Conservation (phyloP, 1,284 basidiomycete genomes). For the Ganoderma lingzhi region DNA sequence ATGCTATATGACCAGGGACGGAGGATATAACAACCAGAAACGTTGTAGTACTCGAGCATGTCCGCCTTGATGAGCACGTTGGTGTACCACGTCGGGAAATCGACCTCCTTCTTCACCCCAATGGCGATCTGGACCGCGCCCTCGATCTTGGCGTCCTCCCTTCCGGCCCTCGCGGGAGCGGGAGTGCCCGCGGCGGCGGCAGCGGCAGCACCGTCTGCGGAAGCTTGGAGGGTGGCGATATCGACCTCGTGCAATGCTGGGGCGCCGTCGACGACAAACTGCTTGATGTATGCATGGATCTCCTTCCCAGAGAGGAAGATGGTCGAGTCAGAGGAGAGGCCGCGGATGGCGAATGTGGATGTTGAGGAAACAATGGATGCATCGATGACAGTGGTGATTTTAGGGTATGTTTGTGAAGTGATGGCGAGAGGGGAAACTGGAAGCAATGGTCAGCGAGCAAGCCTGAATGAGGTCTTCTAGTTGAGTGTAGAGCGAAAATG, state of each 20-base stretch:
- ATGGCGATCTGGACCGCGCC: conserved; percentile 92
- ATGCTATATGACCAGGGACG: conserved; percentile 98
- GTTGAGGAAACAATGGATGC: conserved; percentile 73
- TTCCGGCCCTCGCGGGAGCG: conserved; percentile 58
- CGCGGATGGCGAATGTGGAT: conserved; percentile 77
- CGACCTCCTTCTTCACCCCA: conserved; percentile 94
- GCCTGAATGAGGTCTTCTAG: not conserved
- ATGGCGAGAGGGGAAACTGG: conserved; percentile 84
- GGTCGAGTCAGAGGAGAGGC: conserved; percentile 74
- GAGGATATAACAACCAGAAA: conserved; percentile 98
- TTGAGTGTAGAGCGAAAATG: not conserved
- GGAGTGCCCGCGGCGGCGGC: conserved; percentile 46
- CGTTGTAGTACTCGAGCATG: conserved; percentile 99
- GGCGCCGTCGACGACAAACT: conserved; percentile 68
- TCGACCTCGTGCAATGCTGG: conserved; percentile 75
- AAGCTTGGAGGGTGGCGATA: conserved; percentile 69
- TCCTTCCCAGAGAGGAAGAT: conserved; percentile 82
- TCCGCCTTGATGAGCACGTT: conserved; percentile 98
- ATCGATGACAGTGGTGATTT: conserved; percentile 82
- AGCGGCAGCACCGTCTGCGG: conserved; percentile 47
- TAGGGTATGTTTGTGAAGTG: conserved; percentile 75
- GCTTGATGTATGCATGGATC: conserved; percentile 76
- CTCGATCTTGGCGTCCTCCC: conserved; percentile 84
- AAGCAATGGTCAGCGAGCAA: not conserved
- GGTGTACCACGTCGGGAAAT: conserved; percentile 95